Conservation (phyloP, 768 basidiomycete genomes). For the Macrolepiota fuliginosa region DNA sequence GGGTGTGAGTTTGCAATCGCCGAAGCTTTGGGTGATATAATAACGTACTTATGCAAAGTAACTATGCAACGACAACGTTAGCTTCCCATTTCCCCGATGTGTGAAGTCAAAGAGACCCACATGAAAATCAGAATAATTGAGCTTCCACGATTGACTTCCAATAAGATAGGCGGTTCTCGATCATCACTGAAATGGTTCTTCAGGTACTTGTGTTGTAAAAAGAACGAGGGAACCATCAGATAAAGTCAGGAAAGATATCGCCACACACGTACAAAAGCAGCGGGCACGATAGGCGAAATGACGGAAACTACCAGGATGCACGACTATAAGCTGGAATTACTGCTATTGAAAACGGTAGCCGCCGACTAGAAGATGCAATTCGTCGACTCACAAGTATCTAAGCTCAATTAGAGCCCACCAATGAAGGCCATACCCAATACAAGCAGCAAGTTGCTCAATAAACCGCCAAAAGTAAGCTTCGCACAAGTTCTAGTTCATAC, state of each 20-base stretch:
- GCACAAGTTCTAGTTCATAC: constrained; percentile 53
- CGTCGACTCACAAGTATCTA: not conserved
- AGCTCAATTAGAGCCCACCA: constrained; percentile 62
- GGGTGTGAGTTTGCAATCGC: constrained; percentile 1
- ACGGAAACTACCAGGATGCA: constrained; percentile 63
- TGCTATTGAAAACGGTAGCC: constrained; percentile 51
- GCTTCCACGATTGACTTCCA: constrained; percentile 47
- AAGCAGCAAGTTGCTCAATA: constrained; percentile 74
- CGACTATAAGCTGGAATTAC: constrained; percentile 51
- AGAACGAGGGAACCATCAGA: constrained; percentile 4
- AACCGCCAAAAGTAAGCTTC: constrained; percentile 50
- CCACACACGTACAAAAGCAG: constrained; percentile 46
- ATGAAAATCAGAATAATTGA: constrained; percentile 46
- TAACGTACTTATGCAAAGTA: constrained; percentile 26
- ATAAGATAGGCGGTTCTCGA: constrained; percentile 37
- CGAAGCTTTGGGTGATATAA: not conserved
- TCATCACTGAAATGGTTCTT: constrained; percentile 31
- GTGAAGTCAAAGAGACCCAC: constrained; percentile 21
- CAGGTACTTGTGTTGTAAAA: constrained; percentile 30
- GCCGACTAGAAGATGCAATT: constrained; percentile 28
- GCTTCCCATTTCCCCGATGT: not conserved
- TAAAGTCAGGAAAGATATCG: constrained; percentile 18
- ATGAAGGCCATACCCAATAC: constrained; percentile 81
- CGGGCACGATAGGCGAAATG: constrained; percentile 64
- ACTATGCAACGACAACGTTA: constrained; percentile 15